phyloP scores from a whole-genome alignment of 495 filamentous ascomycete genomes.

The Xylaria castorea region DNA sequence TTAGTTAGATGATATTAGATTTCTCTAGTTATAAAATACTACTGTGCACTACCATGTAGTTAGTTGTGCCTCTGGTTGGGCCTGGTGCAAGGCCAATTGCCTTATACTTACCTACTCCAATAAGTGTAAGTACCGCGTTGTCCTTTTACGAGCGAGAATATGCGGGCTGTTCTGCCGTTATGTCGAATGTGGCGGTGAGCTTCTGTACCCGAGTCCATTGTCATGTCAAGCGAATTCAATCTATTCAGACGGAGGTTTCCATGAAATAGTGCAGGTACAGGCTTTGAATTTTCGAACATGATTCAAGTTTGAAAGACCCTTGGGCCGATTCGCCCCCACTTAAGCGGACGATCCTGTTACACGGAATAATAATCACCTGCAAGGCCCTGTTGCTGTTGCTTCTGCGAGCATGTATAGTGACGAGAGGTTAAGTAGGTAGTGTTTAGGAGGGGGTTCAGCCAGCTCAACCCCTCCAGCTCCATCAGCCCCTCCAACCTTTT shows the following conservation, averaged over 20 bases:
- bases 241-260: not conserved
- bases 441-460: not conserved
- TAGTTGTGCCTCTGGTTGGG: no score
- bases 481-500: not conserved
- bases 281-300: not conserved
- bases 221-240: not conserved
- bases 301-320: not conserved
- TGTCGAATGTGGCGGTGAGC: not conserved
- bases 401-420: not conserved
- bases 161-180: not conserved
- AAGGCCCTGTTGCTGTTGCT: not conserved
- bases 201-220: not conserved
- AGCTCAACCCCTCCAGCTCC: constrained; percentile 7
- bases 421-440: constrained; percentile 4
- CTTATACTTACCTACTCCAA: not conserved
- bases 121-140: not conserved
- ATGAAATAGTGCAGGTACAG: not conserved
- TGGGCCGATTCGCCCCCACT: not conserved
- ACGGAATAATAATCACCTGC: not conserved
- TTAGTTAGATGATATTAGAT: not conserved
- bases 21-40: not conserved
- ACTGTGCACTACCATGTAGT: not conserved
- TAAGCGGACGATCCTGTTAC: not conserved
- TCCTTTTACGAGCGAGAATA: not conserved
- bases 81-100: no score